A percentile compares a stretch with the other conserved stretches of the same genome.
phyloP scores from a whole-genome alignment of 1,284 basidiomycete species.

The Fereydounia khargensis region DNA sequence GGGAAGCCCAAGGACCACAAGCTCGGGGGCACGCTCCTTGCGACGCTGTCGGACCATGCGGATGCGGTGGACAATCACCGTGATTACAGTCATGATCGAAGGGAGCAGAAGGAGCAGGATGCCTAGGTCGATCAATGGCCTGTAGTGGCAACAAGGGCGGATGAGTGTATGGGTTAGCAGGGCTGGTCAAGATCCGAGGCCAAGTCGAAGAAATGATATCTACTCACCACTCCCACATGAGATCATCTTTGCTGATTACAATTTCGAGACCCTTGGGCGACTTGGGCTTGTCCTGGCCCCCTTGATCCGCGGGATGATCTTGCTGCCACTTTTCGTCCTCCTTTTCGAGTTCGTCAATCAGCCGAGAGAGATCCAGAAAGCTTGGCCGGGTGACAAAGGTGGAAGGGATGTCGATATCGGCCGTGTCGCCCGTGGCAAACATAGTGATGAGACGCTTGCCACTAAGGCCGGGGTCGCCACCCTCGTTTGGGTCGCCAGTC shows the following conservation, averaged over 20 bases:
- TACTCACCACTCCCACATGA: conserved; percentile 51
- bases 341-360: conserved; percentile 42
- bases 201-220: neutral
- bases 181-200: neutral
- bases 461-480: conserved; percentile 34
- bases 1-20: conserved; percentile 45
- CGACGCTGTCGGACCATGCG: conserved; percentile 39
- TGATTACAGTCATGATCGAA: conserved; percentile 49
- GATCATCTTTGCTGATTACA: conserved; percentile 46
- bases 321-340: conserved; percentile 29
- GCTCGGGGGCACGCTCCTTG: conserved; percentile 50
- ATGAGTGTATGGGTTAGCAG: conserved; percentile 1
- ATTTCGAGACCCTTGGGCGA: conserved; percentile 34
- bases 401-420: conserved; percentile 50
- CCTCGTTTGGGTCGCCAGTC: conserved; percentile 33
- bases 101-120: conserved; percentile 52
- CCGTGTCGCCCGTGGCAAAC: conserved; percentile 49
- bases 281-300: neutral
- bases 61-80: conserved; percentile 47
- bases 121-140: conserved; percentile 50
- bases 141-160: no score
- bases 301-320: conserved; percentile 3
- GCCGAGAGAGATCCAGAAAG: conserved; percentile 47
- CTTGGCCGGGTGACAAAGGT: conserved; percentile 53
- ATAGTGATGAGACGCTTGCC: conserved; percentile 51